Evolutionary conservation across 176 grass and related monocot genomes (phyloP).

Genomic region (Aechmea fasciata): DNA sequence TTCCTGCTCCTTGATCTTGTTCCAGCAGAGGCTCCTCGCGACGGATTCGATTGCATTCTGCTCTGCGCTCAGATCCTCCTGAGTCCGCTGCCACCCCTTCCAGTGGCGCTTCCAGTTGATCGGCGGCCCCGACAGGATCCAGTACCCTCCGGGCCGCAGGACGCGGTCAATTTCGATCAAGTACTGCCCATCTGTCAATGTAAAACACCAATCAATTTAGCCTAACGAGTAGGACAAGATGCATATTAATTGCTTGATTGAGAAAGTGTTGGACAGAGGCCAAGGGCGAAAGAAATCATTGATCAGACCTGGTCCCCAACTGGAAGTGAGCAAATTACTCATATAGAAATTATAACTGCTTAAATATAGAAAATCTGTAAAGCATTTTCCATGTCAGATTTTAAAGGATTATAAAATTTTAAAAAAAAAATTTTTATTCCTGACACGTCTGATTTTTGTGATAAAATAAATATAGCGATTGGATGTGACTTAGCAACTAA

Average conservation of each 20-base stretch:
- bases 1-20: conserved; percentile 35
- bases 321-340: no score
- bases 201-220: background rate
- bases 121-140: conserved; percentile 45
- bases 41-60: conserved; percentile 27
- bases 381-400: no score
- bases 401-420: no score
- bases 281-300: no score
- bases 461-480: no score
- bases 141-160: conserved; percentile 43
- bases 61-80: conserved; percentile 40
- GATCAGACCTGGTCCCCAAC: no score
- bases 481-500: no score
- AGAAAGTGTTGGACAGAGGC: background rate
- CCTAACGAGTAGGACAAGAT: background rate
- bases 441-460: no score
- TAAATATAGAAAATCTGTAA: no score
- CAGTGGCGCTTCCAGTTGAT: conserved; percentile 28
- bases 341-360: no score
- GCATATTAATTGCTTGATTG: no score
- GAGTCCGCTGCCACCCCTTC: conserved; percentile 45
- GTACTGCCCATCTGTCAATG: conserved; percentile 26
- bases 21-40: conserved; percentile 46
- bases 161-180: conserved; percentile 53
- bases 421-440: no score